Conservation (phyloP, 768 basidiomycete species). For the Scleroderma bovista region DNA sequence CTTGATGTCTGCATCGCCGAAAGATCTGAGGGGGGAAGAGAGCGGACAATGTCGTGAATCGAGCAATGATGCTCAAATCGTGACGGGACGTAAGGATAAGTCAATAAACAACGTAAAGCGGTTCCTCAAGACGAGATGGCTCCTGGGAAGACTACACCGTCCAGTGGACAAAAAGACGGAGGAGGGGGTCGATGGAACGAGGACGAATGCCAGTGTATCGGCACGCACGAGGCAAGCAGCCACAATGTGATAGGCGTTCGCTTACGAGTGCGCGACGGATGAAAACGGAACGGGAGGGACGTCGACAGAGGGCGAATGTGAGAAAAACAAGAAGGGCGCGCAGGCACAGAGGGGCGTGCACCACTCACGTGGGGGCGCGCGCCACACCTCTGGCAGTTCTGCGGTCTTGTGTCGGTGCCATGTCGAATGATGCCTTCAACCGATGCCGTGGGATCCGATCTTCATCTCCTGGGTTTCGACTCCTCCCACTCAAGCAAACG, state of each 20-base stretch:
- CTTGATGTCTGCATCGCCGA: constrained; percentile 20
- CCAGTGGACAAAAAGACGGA: constrained; percentile 15
- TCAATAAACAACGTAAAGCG: background rate
- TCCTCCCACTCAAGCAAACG: constrained; percentile 25
- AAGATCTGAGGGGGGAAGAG: constrained; percentile 11
- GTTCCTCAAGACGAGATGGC: no score
- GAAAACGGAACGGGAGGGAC: constrained; percentile 45
- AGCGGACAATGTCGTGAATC: constrained; percentile 19
- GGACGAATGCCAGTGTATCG: constrained; percentile 62
- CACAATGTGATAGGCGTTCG: constrained; percentile 79
- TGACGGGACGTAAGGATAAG: constrained; percentile 5
- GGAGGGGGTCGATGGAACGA: constrained; percentile 26
- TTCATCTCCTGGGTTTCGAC: constrained; percentile 35
- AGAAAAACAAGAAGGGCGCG: constrained; percentile 42
- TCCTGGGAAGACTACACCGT: constrained; percentile 17
- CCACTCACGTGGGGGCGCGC: constrained; percentile 44
- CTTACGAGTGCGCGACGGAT: constrained; percentile 56
- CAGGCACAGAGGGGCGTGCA: constrained; percentile 50
- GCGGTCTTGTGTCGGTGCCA: constrained; percentile 71
- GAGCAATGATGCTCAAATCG: constrained; percentile 39
- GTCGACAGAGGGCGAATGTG: constrained; percentile 32
- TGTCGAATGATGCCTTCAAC: constrained; percentile 46
- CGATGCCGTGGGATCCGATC: constrained; percentile 47
- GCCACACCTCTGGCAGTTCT: constrained; percentile 48
- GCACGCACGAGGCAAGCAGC: constrained; percentile 75